Evolutionary conservation across 169 alveolate genomes (phyloP).

Genomic region (Babesia bovis): DNA sequence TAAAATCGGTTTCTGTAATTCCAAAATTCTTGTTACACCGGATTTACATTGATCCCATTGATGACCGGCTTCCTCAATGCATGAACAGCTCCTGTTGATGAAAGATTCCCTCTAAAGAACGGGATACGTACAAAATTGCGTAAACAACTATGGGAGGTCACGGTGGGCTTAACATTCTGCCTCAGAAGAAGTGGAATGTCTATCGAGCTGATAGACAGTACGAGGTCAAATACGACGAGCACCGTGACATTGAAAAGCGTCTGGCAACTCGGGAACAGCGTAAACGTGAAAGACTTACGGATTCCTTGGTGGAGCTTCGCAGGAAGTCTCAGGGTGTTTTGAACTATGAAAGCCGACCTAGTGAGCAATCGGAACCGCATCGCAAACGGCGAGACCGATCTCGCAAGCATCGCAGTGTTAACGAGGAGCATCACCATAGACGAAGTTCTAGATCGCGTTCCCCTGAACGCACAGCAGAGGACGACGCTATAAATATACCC

Average conservation of each 20-base stretch:
- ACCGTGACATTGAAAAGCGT: constrained; percentile 59
- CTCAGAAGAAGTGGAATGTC: constrained; percentile 90
- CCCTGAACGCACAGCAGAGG: neutral
- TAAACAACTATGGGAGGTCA: constrained; percentile 87
- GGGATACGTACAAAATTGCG: neutral
- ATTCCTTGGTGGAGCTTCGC: constrained; percentile 59
- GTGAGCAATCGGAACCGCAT: constrained; percentile 1
- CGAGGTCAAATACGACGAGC: constrained; percentile 80
- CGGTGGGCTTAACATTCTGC: constrained; percentile 90
- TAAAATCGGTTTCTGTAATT: too few relatives aligned
- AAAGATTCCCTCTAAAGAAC: too few relatives aligned
- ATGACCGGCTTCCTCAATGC: too few relatives aligned
- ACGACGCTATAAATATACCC: constrained; percentile 12
- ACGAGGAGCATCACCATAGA: neutral
- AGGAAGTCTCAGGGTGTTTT: constrained; percentile 46
- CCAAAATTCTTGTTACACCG: too few relatives aligned
- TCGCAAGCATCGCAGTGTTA: neutral
- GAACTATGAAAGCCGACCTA: neutral
- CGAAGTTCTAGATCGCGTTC: constrained; percentile 3
- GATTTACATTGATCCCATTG: too few relatives aligned
- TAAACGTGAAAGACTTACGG: constrained; percentile 30
- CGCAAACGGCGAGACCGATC: neutral
- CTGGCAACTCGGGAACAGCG: constrained; percentile 39
- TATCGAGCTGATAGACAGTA: constrained; percentile 83
- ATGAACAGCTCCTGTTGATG: neutral